A percentile compares a stretch with the other conserved stretches of the same genome.
Conservation (phyloP, 1,139 yeast species). For the Candida neerlandica region DNA sequence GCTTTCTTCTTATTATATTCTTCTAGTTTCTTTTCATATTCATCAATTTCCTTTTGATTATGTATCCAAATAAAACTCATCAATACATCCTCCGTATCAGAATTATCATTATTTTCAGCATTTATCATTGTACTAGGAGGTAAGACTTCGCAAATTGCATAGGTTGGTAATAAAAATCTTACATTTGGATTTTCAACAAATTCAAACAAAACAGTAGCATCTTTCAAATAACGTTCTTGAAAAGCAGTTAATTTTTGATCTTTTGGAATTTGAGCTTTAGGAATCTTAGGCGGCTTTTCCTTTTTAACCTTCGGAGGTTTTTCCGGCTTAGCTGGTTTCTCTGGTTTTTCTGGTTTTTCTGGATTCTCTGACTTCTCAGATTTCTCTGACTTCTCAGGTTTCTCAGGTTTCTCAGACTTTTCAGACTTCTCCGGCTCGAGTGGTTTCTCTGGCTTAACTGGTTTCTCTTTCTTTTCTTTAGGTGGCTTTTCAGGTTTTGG, state of each 20-base stretch:
- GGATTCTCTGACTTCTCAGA: constrained; percentile 23
- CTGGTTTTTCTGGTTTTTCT: constrained; percentile 19
- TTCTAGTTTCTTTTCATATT: constrained; percentile 43
- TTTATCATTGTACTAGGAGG: constrained; percentile 24
- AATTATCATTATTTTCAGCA: constrained; percentile 28
- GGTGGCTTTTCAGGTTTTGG: constrained; percentile 5
- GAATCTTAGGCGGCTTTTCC: constrained; percentile 23
- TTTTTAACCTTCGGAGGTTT: constrained; percentile 24
- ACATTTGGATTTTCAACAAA: constrained; percentile 78
- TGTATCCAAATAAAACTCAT: constrained; percentile 69
- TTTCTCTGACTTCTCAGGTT: constrained; percentile 24
- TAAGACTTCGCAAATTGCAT: constrained; percentile 70
- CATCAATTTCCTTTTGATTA: constrained; percentile 51
- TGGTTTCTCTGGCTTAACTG: constrained; percentile 1
- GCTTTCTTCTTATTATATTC: constrained; percentile 31
- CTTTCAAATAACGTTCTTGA: constrained; percentile 67
- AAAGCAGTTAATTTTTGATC: constrained; percentile 69
- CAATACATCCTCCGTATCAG: constrained; percentile 49
- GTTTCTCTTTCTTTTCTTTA: constrained; percentile 7
- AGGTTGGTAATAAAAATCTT: constrained; percentile 73
- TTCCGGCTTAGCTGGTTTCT: constrained; percentile 18
- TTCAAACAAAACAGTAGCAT: constrained; percentile 82
- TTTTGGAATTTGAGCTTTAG: constrained; percentile 25
- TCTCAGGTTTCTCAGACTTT: constrained; percentile 16
- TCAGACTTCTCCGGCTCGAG: constrained; percentile 1